Evolutionary conservation across 495 filamentous ascomycete genomes (phyloP).

Genomic region (Aspergillus conjunctus): DNA sequence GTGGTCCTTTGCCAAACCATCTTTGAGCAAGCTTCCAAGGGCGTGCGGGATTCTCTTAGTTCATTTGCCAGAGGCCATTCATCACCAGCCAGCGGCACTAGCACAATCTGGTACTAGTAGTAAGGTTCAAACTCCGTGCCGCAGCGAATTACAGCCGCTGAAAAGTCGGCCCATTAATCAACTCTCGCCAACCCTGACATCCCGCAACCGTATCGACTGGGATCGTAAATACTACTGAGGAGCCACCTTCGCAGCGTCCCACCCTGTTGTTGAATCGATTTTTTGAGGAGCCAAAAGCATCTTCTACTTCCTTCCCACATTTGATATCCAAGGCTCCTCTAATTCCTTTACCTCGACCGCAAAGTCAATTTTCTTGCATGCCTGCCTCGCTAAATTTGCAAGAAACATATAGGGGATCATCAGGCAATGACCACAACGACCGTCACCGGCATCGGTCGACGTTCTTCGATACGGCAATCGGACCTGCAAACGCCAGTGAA

Average conservation of each 20-base stretch:
- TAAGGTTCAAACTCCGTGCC: neutral
- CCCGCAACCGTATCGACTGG: slow-evolving; percentile 5
- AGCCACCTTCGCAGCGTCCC: neutral
- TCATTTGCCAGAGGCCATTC: slow-evolving; percentile 41
- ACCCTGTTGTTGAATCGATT: neutral
- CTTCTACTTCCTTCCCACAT: neutral
- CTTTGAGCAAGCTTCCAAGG: neutral
- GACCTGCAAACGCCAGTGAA: slow-evolving; percentile 40
- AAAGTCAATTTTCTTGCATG: neutral
- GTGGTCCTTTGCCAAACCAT: neutral
- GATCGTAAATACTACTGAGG: slow-evolving; percentile 1
- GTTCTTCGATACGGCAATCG: slow-evolving; percentile 46
- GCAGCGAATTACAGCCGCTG: neutral
- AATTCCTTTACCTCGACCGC: too few species aligned
- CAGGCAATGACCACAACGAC: slow-evolving; percentile 47
- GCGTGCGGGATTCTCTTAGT: slow-evolving; percentile 26
- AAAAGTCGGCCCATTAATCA: slow-evolving; percentile 3
- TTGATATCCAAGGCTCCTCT: neutral
- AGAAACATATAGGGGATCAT: neutral
- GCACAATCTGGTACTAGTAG: slow-evolving; percentile 1
- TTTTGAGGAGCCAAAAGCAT: neutral
- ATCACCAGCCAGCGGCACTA: slow-evolving; percentile 34
- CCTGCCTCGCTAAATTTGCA: neutral
- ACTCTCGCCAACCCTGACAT: neutral
- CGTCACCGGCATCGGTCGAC: slow-evolving; percentile 49